Base-by-base conservation (phyloP, 2,329 filamentous ascomycete species). In the Sphaerulina vaccinii region DNA sequence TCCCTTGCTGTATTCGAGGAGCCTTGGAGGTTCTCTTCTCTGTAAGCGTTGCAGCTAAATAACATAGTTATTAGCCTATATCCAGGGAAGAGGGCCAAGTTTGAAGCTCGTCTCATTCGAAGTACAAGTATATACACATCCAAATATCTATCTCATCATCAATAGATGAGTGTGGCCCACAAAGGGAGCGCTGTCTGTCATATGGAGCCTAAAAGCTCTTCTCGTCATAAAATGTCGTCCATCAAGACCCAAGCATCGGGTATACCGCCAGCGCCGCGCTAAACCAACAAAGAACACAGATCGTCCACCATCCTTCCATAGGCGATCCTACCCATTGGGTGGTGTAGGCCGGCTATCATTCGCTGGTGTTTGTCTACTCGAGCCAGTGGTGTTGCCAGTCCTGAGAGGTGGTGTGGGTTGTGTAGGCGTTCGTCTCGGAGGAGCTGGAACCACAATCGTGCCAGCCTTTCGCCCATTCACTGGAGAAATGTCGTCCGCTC, bases 401-500 rank as follows among this genome's bases (percentile, higher is more conserved):
- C 40, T 32, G 15, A 32, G 24, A 15, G 54, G 41, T 19, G 49
- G 51, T 3, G 54, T 54, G 7, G 33, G 46, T 8, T 19, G 48
- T 8, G 42, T 36, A 7, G 57, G 55, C 13, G 51, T 56, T 18
- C 51, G 51, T 38, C 56, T 18, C 2, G 48, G 51, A 32, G 63
- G 62, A 24, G 64, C 63, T n/a, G 63, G 59, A 3, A 67, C 55
- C 7, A 65, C 52, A 3, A 60, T 59, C n/a, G 56, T 57, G 10
- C 46, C 50, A 10, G 52, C 55, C 5, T 42, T 49, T 7, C 51
- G 41, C 10, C 59, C 57, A 33, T 47, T 45, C 9, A 54, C 56
- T n/a, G 65, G 62, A 43, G 56, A 64, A 35, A 67, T 62, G 36
- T 66, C 65, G 36, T 65, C 62, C 3, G 63, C 65, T 19, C 62